phyloP scores from a whole-genome alignment of 805 yeast species.

The Groenewaldozyma salmanticensis region DNA sequence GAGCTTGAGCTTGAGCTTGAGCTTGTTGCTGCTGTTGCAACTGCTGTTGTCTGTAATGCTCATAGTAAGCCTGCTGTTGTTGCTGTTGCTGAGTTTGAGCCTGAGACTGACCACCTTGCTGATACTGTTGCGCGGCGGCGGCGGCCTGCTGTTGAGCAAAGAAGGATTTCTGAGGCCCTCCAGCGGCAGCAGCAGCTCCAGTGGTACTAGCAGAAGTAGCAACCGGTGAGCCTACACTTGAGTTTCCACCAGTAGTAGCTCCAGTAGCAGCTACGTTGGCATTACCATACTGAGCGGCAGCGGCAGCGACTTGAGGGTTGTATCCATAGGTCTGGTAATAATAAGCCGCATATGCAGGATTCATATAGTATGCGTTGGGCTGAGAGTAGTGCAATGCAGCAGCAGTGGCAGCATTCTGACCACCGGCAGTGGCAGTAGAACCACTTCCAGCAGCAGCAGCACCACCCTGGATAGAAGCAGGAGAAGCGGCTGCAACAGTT shows the following conservation, averaged over 20 bases:
- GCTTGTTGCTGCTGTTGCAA: conserved; percentile 16
- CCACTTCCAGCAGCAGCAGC: conserved; percentile 14
- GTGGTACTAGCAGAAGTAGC: conserved; percentile 14
- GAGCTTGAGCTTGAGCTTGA: conserved; percentile 11
- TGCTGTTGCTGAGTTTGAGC: conserved; percentile 10
- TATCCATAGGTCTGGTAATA: conserved; percentile 21
- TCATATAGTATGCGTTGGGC: conserved; percentile 19
- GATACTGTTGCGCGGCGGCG: conserved; percentile 9
- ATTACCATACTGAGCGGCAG: conserved; percentile 18
- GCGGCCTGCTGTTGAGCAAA: conserved; percentile 2
- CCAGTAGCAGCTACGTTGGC: conserved; percentile 11
- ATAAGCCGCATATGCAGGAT: conserved; percentile 20
- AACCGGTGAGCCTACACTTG: conserved; percentile 14
- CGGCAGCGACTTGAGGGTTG: conserved; percentile 15
- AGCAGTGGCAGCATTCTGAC: conserved; percentile 2
- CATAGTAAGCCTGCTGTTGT: conserved; percentile 7
- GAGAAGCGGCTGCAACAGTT: conserved; percentile 8
- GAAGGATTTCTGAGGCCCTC: conserved; percentile 4
- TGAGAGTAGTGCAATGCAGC: conserved; percentile 3
- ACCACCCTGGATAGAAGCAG: conserved; percentile 12
- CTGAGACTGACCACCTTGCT: conserved; percentile 6
- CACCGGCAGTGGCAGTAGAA: conserved; percentile 12
- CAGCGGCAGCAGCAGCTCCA: conserved; percentile 4
- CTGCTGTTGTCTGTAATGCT: conserved; percentile 8
- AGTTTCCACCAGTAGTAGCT: conserved; percentile 18